Evolutionary conservation across 2,329 filamentous ascomycete genomes (phyloP).

Genomic region (Basipetospora sp.): DNA sequence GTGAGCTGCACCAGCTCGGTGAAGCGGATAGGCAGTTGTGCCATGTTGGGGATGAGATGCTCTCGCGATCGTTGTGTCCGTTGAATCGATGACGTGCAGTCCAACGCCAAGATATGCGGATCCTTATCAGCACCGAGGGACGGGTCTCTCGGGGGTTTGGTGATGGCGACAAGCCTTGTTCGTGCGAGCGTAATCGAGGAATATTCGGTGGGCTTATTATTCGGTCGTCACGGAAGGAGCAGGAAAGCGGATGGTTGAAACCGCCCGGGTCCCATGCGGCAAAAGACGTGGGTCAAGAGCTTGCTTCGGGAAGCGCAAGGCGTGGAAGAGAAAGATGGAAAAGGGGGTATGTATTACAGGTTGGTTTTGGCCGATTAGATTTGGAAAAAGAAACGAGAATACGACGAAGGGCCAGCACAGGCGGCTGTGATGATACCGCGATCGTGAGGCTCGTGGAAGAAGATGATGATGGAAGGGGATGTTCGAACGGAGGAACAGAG

Average conservation of each 20-base stretch:
- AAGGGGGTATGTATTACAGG: too few species aligned
- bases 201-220: too few species aligned
- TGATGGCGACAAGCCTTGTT: not conserved
- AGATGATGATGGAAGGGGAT: not conserved
- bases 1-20: conserved; percentile 67
- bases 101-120: not conserved
- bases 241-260: conserved; percentile 1
- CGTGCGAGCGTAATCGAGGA: too few species aligned
- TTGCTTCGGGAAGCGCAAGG: conserved; percentile 3
- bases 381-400: not conserved
- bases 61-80: conserved; percentile 1
- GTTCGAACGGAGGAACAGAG: conserved; percentile 1
- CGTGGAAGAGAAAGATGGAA: not conserved
- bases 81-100: not conserved
- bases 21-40: conserved; percentile 73
- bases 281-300: conserved; percentile 3
- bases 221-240: not conserved
- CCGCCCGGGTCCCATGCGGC: conserved; percentile 6
- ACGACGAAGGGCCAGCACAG: not conserved
- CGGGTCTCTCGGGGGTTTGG: not conserved
- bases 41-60: conserved; percentile 26
- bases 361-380: too few species aligned
- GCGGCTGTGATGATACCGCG: conserved; percentile 1
- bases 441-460: not conserved
- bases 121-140: too few species aligned